These are phyloP conservation scores for Lentinula novae-zelandiae DNA, from an alignment of 1,284 basidiomycete species.

Conservation along the genomic window DNA sequence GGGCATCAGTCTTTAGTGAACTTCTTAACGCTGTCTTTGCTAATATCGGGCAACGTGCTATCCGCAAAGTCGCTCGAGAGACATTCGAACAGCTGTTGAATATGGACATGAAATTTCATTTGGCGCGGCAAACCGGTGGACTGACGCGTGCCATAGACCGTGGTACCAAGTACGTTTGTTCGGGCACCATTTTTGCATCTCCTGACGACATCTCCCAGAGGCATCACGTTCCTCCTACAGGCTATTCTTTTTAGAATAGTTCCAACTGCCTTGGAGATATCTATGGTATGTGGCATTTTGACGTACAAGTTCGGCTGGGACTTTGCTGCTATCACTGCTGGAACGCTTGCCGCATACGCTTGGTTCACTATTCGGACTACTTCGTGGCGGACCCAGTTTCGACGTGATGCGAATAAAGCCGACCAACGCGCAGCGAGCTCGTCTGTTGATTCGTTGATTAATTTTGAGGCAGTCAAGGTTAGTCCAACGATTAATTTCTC, in stretches of 20 bases:
- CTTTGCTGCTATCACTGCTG: constrained; percentile 88
- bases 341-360: constrained; percentile 88
- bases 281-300: constrained; percentile 97
- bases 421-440: constrained; percentile 95
- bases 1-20: constrained; percentile 88
- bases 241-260: constrained; percentile 95
- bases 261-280: constrained; percentile 94
- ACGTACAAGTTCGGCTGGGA: constrained; percentile 97
- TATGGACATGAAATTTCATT: constrained; percentile 91
- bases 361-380: constrained; percentile 98
- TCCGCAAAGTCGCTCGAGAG: constrained; percentile 89
- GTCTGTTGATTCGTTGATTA: constrained; percentile 94
- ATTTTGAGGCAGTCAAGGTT: constrained; percentile 98
- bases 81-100: constrained; percentile 93
- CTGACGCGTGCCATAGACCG: constrained; percentile 95
- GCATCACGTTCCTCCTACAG: constrained; percentile 93
- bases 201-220: constrained; percentile 47
- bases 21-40: constrained; percentile 96
- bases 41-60: constrained; percentile 91
- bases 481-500: neutral
- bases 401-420: constrained; percentile 92
- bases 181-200: neutral
- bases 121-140: constrained; percentile 93
- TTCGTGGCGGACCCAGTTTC: constrained; percentile 93
- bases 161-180: constrained; percentile 80